Percentiles rank a stretch among this genome's conserved stretches.
These are phyloP conservation scores for Thraustochytrium sp. DNA, from an alignment of 352 stramenopile genomes.

Conservation along the genomic window DNA sequence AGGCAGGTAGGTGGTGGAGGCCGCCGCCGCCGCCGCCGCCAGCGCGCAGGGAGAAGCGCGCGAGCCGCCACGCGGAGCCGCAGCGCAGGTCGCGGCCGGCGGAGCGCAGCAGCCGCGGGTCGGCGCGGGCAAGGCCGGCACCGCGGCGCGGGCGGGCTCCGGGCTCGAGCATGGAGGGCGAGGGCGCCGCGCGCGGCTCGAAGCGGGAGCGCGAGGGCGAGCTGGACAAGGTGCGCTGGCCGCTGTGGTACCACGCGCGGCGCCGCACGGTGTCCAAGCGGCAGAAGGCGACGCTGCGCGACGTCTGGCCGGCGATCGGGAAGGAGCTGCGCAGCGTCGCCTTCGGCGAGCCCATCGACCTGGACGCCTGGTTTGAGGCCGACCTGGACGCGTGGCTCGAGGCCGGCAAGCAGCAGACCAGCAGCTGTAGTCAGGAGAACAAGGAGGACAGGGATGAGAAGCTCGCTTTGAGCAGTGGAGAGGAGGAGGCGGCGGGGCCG, in stretches of 20 bases:
- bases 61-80: no score
- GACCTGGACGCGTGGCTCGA: neutral
- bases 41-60: no score
- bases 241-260: constrained; percentile 6
- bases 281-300: neutral
- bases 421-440: neutral
- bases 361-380: neutral
- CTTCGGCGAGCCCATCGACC: neutral
- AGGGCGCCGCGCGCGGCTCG: no score
- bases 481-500: neutral
- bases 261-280: neutral
- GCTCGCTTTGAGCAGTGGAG: neutral
- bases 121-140: no score
- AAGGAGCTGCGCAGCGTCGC: neutral
- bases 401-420: neutral
- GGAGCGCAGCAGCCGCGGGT: no score
- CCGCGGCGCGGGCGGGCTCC: no score
- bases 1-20: no score
- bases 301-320: constrained; percentile 9
- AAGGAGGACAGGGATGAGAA: neutral
- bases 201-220: no score
- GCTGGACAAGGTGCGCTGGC: neutral
- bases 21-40: no score
- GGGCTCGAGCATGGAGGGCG: no score
- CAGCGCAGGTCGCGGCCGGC: no score